phyloP scores from a whole-genome alignment of 352 stramenopile species.

The Phytophthora litchii region DNA sequence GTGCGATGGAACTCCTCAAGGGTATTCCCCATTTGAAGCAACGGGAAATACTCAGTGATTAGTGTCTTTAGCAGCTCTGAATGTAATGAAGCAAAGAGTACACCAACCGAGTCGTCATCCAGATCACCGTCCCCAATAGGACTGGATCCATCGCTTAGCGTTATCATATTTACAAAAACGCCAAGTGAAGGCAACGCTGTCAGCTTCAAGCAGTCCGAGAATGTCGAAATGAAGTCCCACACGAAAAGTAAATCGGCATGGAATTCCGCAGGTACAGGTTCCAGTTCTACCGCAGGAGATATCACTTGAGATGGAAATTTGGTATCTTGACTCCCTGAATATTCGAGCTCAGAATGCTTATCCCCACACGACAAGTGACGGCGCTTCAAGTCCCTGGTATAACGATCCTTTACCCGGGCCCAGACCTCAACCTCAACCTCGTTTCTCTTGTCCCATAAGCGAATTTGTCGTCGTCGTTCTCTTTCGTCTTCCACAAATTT shows the following conservation, averaged over 20 bases:
- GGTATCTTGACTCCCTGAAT: constrained; percentile 3
- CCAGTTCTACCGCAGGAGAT: constrained; percentile 42
- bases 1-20: constrained; percentile 78
- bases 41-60: constrained; percentile 67
- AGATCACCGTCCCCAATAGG: constrained; percentile 52
- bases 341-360: constrained; percentile 1
- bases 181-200: constrained; percentile 54
- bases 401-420: constrained; percentile 56
- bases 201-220: constrained; percentile 67
- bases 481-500: constrained; percentile 79
- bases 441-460: constrained; percentile 59
- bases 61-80: constrained; percentile 54
- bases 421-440: constrained; percentile 60
- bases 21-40: constrained; percentile 71
- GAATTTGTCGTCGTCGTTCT: constrained; percentile 58
- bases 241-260: constrained; percentile 71
- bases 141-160: constrained; percentile 49
- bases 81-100: constrained; percentile 58
- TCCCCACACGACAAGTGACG: background rate
- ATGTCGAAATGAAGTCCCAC: constrained; percentile 81
- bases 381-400: constrained; percentile 22
- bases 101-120: constrained; percentile 57
- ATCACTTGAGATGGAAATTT: constrained; percentile 47
- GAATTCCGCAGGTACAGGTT: constrained; percentile 43
- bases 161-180: constrained; percentile 59